These are phyloP conservation scores for Syzygium syzygioides DNA, from an alignment of 441 rosid species.

Conservation along the genomic window DNA sequence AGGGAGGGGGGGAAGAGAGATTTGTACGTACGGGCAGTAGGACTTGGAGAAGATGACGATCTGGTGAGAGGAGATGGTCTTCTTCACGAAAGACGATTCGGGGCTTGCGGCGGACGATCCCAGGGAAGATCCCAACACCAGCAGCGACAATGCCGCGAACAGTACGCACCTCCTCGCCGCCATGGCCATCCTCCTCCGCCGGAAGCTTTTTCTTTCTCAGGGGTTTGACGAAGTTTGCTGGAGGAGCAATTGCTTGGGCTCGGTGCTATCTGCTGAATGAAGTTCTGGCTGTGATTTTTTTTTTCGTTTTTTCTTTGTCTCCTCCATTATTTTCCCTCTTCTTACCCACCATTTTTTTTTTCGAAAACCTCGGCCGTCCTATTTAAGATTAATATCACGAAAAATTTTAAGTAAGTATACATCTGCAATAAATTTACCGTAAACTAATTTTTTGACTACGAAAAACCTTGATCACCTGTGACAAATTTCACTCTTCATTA, in stretches of 20 bases:
- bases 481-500: no score
- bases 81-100: neutral
- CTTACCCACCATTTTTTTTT: neutral
- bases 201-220: neutral
- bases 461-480: no score
- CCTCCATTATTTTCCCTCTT: neutral
- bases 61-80: neutral
- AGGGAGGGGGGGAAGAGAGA: neutral
- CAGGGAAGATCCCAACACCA: neutral
- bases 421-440: no score
- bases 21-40: neutral
- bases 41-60: conserved; percentile 7
- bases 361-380: no score
- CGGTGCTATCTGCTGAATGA: neutral
- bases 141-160: neutral
- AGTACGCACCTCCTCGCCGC: neutral
- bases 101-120: neutral
- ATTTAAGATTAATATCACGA: no score
- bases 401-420: no score
- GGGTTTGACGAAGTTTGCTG: neutral
- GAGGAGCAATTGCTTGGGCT: no score
- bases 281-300: neutral
- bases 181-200: neutral
- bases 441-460: no score
- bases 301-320: neutral